Conservation (phyloP, 2,329 filamentous ascomycete genomes). For the Didymella sp. region DNA sequence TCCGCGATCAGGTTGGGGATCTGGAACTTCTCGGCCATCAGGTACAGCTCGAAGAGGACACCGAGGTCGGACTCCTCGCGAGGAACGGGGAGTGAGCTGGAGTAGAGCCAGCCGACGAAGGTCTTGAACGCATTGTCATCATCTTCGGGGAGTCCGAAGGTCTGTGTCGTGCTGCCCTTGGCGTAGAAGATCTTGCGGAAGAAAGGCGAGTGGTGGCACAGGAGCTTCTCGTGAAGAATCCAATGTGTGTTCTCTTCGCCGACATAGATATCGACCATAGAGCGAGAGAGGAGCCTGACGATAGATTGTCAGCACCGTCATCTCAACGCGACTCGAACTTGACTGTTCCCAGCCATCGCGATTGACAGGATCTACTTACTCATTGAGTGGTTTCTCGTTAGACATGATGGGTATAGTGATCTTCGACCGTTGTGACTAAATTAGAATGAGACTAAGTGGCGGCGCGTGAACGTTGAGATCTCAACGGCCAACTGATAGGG, state of each 20-base stretch:
- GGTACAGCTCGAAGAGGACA: conserved; percentile 61
- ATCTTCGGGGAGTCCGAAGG: conserved; percentile 60
- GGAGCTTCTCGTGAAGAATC: conserved; percentile 63
- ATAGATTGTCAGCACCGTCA: background rate
- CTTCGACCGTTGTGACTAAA: conserved; percentile 29
- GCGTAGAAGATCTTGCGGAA: conserved; percentile 61
- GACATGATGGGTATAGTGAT: conserved; percentile 33
- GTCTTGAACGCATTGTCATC: conserved; percentile 60
- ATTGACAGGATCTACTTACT: conserved; percentile 31
- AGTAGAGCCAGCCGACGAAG: conserved; percentile 63
- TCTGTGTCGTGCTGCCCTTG: conserved; percentile 45
- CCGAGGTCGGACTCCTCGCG: conserved; percentile 59
- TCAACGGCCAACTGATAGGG: conserved; percentile 18
- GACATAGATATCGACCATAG: conserved; percentile 64
- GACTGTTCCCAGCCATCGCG: background rate
- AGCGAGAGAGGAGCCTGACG: conserved; percentile 59
- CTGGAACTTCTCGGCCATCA: conserved; percentile 61
- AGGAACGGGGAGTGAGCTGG: conserved; percentile 55
- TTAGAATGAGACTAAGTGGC: conserved; percentile 20
- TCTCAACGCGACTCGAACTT: background rate
- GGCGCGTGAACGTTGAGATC: conserved; percentile 19
- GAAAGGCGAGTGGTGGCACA: conserved; percentile 62
- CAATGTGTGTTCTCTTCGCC: conserved; percentile 62
- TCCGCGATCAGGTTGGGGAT: conserved; percentile 57
- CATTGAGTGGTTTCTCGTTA: conserved; percentile 46